Evolutionary conservation across 1,284 basidiomycete genomes (phyloP), one percentile per base, ranked within the genome.

Genomic region (Marasmius tenuissimus): DNA sequence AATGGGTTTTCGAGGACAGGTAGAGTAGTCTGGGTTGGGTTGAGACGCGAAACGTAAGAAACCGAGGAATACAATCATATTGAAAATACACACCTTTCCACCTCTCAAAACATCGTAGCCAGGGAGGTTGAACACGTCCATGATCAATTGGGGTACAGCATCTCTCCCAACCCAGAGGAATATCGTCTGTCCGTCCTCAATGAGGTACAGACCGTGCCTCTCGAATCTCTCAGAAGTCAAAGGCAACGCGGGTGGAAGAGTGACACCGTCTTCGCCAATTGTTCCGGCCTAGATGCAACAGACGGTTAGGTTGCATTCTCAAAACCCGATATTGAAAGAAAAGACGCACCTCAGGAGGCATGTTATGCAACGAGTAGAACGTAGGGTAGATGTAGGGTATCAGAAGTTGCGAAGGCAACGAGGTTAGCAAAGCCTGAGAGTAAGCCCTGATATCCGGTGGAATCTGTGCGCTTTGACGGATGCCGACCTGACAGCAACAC

Each of bases 111-210:
- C 89, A 54, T 93, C 91, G 73, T 98, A 98, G 68, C 79, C 91
- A 0, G 93, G 89, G 48, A 97, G 81, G 71, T 94, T 89, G 76
- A 99, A 99, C 9, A 98, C 97, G 70, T 99, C 97, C 81, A 91
- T 81, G 62, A 98, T 82, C 56, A 99, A 86, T 71, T 97, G 93
- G 2, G 96, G 94, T 20, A 99, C 96, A 4, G 97, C 95, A 71
- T 98, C 97, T 37, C 96, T 88, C 7, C 97, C 97, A 58, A 99
- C 86, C 93, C 95, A 99, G 51, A 99, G 82, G 88, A 99, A 98
- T 70, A 99, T 93, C 53, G 94, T 96, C 77, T 98, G 97, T 0
- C 94, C 94, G 73, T 99, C 96, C 75, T 99, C 97, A 68, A 99
- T 97, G 65, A 99, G 77, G 86, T 92, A 98, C 58, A 99, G 82